Conservation (phyloP, 2,329 filamentous ascomycete species). For the Podosphaera fusca region DNA sequence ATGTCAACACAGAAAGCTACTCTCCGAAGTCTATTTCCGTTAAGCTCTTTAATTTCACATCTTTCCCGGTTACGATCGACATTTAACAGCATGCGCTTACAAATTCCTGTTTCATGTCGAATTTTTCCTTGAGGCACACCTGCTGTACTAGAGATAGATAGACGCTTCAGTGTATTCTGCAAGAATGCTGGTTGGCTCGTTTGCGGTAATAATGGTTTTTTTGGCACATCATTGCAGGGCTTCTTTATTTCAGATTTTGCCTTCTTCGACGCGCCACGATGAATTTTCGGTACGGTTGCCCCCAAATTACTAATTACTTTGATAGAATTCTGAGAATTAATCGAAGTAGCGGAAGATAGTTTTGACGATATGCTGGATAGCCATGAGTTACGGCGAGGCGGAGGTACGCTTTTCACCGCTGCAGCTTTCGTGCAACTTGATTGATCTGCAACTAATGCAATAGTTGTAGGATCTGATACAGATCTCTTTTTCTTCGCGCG, state of each 20-base stretch:
- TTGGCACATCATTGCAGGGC: conserved; percentile 38
- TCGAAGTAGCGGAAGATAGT: conserved; percentile 38
- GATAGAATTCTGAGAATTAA: not conserved
- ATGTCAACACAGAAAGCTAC: conserved; percentile 95
- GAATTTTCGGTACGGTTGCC: conserved; percentile 15
- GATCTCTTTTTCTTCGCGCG: not conserved
- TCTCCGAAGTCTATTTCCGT: conserved; percentile 56
- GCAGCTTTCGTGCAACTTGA: conserved; percentile 9
- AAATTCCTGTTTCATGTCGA: conserved; percentile 32
- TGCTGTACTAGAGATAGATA: conserved; percentile 43
- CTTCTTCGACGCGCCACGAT: conserved; percentile 25
- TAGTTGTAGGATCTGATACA: not conserved
- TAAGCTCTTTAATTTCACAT: conserved; percentile 57
- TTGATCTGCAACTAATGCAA: conserved; percentile 10
- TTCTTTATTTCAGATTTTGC: conserved; percentile 33
- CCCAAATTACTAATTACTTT: conserved; percentile 4
- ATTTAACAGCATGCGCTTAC: conserved; percentile 64
- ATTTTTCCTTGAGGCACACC: conserved; percentile 18
- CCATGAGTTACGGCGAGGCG: conserved; percentile 52
- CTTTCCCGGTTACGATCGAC: conserved; percentile 59
- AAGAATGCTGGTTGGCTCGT: conserved; percentile 48
- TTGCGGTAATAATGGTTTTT: conserved; percentile 53
- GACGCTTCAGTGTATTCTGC: conserved; percentile 54
- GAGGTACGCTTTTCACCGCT: conserved; percentile 11
- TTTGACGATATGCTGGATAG: conserved; percentile 75